Conservation (phyloP, 257 asterid species). For the Sherardia arvensis region DNA sequence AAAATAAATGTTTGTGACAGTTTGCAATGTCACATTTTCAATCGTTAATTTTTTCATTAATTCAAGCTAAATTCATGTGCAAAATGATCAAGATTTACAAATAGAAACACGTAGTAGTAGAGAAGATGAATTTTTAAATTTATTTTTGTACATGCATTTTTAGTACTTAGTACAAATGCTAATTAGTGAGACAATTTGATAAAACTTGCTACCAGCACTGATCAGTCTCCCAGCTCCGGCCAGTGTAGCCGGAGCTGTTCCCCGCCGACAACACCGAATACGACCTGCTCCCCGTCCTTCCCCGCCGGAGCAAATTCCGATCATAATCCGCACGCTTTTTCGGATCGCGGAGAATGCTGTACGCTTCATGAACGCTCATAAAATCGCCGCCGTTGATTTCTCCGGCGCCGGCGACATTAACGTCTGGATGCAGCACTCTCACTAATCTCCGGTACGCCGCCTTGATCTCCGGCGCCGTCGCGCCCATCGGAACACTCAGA, state of each 20-base stretch:
- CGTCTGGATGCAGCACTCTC: slow-evolving; percentile 5
- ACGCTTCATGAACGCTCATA: slow-evolving; percentile 1
- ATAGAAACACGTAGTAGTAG: background rate
- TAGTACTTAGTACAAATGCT: background rate
- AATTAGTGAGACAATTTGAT: background rate
- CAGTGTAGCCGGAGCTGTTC: background rate
- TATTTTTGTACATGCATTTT: background rate
- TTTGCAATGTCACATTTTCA: too few relatives aligned
- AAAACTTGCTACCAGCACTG: slow-evolving; percentile 4
- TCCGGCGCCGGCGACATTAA: background rate
- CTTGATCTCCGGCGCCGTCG: background rate
- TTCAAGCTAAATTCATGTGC: too few relatives aligned
- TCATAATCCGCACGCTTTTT: slow-evolving; percentile 6
- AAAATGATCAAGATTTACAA: too few relatives aligned
- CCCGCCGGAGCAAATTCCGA: slow-evolving; percentile 4
- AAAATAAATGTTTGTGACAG: too few relatives aligned
- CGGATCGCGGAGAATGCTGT: background rate
- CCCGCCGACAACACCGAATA: slow-evolving; percentile 5
- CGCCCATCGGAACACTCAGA: slow-evolving; percentile 4
- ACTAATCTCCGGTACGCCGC: background rate
- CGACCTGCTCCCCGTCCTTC: slow-evolving; percentile 2
- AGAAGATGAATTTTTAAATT: too few relatives aligned
- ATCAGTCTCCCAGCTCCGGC: slow-evolving; percentile 8
- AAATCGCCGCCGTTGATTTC: background rate
- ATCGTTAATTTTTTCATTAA: too few relatives aligned